Evolutionary conservation across 768 basidiomycete genomes (phyloP), one percentile per base, ranked within the genome.

Genomic region (Boletus eberwhitei): DNA sequence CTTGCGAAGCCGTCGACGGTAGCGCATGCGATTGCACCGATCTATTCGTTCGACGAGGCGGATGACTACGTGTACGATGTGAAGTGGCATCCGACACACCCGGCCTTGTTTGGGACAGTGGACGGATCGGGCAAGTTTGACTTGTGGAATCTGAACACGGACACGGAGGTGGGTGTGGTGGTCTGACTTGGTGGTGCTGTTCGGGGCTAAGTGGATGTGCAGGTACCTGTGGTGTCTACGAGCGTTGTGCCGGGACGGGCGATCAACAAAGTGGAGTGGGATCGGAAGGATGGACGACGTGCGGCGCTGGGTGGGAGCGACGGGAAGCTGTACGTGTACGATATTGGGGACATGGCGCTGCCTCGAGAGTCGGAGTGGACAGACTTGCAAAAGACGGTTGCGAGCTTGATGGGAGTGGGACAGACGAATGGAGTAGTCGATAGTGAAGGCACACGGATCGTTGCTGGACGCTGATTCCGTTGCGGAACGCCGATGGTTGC

Each of bases 61-160:
- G 93, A 95, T 67, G 97, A 99, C 70, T 98, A 98, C 68, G 96
- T 99, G 11, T 98, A 97, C 73, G 97, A 98, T 74, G 95, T 93
- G 43, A 91, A 88, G 69, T 99, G 97, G 97, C 97, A 99, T 69
- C 94, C 96, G 7, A 78, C 84, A 14, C 95, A 99, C 72, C 97
- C 97, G 14, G 93, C 96, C 1, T 58, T 95, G 44, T 99, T 98
- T 69, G 95, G 91, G 21, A 86, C 85, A 5, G 97, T 92, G 2
- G 94, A 98, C 67, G 97, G 97, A 3, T 88, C 90, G 2, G 97
- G 95, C 24, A 90, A 88, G 70, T 98, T 99, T 70, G 93, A 98
- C 65, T 67, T 99, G 37, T 99, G 97, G 97, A 98, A 99, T 71
- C 71, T 99, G 67, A 99, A 98, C 70, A 75, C 79, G n/a, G 96